Evolutionary conservation across 768 basidiomycete genomes (phyloP), one percentile per base, ranked within the genome.

Genomic region (Mycena floridula): DNA sequence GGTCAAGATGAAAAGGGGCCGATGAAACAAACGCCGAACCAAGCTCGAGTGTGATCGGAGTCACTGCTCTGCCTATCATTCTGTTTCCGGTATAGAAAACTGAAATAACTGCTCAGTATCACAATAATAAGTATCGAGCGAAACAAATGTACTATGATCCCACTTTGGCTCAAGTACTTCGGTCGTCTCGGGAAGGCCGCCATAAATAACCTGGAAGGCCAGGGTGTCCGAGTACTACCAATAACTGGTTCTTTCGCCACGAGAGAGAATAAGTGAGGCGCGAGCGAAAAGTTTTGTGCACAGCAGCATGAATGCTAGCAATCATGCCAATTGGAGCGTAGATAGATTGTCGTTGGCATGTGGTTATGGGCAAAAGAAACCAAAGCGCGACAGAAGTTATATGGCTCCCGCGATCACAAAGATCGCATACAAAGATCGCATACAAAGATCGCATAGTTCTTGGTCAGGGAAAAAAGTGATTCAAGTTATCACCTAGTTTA

Each of bases 111-210:
- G 27, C 21, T 15, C 21, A n/a, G 24, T n/a, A 39, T 22, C 35
- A 24, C 22, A 25, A 47, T 8, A 1, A 25, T 30, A 2, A 25
- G 45, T 26, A 25, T 7, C 18, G 16, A 13, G 43, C 16, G 36
- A n/a, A n/a, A 5, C 12, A 11, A 21, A 44, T 62, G 36, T 51
- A 68, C 77, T 54, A 22, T 58, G 58, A 36, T 58, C 54, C 59
- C 74, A 78, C 50, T 70, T 63, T 21, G 72, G 58, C 42, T 73
- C 68, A 15, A 76, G 52, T 9, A 85, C 55, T 57, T 68, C 72
- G 3, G 76, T 77, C 6, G 72, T 73, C 48, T 84, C 82, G 0
- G 73, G 62, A 0, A 82, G 62, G 24, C 57, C 82, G 1, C 86
- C 87, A 24, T 78, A 72, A 1, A 82, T 72, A 21, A 86, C 65